phyloP scores from a whole-genome alignment of 805 yeast species.

The Saccharomycopsis fibuligera region DNA sequence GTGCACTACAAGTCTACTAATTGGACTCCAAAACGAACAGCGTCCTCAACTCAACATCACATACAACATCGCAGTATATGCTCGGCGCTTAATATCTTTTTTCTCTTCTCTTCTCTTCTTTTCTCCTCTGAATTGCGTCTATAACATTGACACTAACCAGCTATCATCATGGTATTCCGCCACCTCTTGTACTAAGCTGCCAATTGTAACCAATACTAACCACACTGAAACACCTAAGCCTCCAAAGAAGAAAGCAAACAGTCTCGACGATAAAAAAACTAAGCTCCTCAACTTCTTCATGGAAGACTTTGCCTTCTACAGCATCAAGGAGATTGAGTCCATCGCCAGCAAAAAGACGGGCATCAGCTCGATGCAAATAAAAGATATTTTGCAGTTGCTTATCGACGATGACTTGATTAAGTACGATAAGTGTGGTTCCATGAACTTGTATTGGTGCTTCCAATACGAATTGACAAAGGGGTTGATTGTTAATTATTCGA shows the following conservation, averaged over 20 bases:
- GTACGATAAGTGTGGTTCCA: conserved; percentile 49
- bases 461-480: conserved; percentile 26
- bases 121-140: no score
- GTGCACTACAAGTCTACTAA: no score
- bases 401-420: conserved; percentile 44
- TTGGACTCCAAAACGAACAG: no score
- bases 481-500: conserved; percentile 13
- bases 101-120: no score
- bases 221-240: neutral
- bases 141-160: neutral
- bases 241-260: conserved; percentile 28
- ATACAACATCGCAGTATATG: no score
- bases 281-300: conserved; percentile 36
- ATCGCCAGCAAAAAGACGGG: conserved; percentile 41
- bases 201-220: neutral
- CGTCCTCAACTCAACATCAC: no score
- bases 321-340: conserved; percentile 46
- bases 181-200: neutral
- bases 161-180: neutral
- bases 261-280: conserved; percentile 35
- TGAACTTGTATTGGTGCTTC: conserved; percentile 48
- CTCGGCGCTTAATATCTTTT: no score
- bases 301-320: conserved; percentile 35
- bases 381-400: conserved; percentile 40
- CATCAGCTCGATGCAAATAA: conserved; percentile 48